Evolutionary conservation across 2,329 filamentous ascomycete species (phyloP), one percentile per base, ranked within the genome.

Genomic region (Cadophora luteo-olivacea): DNA sequence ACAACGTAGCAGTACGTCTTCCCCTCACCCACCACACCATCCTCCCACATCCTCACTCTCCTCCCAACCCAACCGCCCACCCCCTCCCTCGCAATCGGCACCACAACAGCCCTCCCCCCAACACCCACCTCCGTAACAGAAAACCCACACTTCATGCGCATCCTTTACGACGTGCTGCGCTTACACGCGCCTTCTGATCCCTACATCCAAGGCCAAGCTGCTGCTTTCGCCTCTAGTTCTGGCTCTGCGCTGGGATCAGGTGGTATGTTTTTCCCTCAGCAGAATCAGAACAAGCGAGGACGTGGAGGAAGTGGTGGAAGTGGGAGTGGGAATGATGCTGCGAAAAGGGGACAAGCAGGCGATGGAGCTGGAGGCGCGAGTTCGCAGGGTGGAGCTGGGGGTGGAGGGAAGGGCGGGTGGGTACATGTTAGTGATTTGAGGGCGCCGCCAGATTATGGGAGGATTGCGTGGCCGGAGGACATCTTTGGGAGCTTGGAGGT

Each of bases 401-500:
- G 87, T 11, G 87, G 80, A 1, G 87, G 87, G 1, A 80, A 84
- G 25, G 87, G 89, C 25, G 88, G 89, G 1, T 87, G 87, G 79
- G 83, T 91, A 22, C 89, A 92, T 78, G 81, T 92, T 5, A 89
- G 87, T 66, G 89, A 92, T 75, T 75, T 81, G 64, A 81, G 89
- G 64, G 90, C 89, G 63, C 87, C 88, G 1, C 89, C 88, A 0
- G 89, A 90, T 73, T 91, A 84, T 81, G 89, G 89, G 19, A 80
- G 89, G 64, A 91, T 91, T 75, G 88, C 89, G 1, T 91, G 86
- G 83, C 89, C 89, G 0, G 89, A 91, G 74, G 89, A 92, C 74
- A 92, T 92, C 48, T 81, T 92, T 65, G 89, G 89, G 48, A 91
- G 89, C 71, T 83, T 91, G 51, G 86, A 91, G 75, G 89, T 91